Evolutionary conservation across 768 basidiomycete species (phyloP).

Genomic region (Udeniomyces megalosporus): DNA sequence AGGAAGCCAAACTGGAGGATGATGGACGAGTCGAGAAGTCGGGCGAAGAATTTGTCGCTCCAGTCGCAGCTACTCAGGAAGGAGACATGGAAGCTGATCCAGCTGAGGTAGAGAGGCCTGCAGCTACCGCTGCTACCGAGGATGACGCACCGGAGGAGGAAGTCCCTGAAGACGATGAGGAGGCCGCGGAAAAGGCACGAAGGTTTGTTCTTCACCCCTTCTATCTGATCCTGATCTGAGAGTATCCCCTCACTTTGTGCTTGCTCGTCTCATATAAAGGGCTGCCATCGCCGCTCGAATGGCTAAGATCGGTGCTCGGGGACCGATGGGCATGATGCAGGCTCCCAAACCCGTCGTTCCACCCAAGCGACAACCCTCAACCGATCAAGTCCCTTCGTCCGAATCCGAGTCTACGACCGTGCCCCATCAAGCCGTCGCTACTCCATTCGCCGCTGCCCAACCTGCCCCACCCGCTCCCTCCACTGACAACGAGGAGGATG

Average conservation of each 20-base stretch:
- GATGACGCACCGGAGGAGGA: constrained; percentile 17
- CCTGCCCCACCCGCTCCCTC: not conserved
- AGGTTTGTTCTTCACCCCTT: constrained; percentile 5
- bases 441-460: not conserved
- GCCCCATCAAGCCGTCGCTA: not conserved
- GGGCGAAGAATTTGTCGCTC: constrained; percentile 8
- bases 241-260: not conserved
- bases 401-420: not conserved
- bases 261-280: constrained; percentile 27
- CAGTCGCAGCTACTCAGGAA: constrained; percentile 27
- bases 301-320: constrained; percentile 68
- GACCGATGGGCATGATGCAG: constrained; percentile 37
- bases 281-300: constrained; percentile 81
- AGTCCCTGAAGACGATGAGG: constrained; percentile 21
- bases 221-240: not conserved
- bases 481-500: not conserved
- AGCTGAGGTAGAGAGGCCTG: not conserved
- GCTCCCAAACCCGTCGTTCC: constrained; percentile 50
- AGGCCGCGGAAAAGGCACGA: constrained; percentile 17
- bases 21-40: constrained; percentile 14
- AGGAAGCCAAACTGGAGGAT: constrained; percentile 29
- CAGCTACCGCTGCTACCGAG: not conserved
- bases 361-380: constrained; percentile 32
- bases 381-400: too few relatives aligned
- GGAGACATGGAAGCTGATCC: not conserved